Conservation (phyloP, 1,284 basidiomycete genomes). For the Irpex sp. region DNA sequence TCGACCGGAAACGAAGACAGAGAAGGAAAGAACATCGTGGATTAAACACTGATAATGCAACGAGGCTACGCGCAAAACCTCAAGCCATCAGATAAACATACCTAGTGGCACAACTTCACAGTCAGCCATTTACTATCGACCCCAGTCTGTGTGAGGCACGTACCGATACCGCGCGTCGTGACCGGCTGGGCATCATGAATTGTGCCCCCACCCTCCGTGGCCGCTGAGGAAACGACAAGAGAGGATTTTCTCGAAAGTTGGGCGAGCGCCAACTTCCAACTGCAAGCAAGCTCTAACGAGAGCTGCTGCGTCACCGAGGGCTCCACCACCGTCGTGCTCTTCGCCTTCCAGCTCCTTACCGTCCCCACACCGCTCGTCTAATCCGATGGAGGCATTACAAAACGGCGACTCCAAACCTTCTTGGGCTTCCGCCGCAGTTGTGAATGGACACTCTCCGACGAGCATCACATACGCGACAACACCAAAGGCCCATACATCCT, state of each 20-base stretch:
- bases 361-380: constrained; percentile 75
- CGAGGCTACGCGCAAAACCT: constrained; percentile 11
- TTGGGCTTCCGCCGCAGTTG: constrained; percentile 81
- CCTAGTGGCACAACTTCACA: constrained; percentile 1
- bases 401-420: constrained; percentile 75
- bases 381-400: constrained; percentile 63
- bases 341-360: constrained; percentile 67
- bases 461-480: constrained; percentile 96
- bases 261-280: constrained; percentile 67
- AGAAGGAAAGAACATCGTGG: constrained; percentile 11
- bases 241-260: constrained; percentile 80
- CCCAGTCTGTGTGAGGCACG: background rate
- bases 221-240: constrained; percentile 77
- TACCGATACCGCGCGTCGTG: background rate
- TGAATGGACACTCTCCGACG: constrained; percentile 94
- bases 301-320: constrained; percentile 75
- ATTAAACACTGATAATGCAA: constrained; percentile 13
- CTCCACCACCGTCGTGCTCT: constrained; percentile 78
- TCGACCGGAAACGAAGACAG: constrained; percentile 11
- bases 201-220: constrained; percentile 52
- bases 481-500: constrained; percentile 99
- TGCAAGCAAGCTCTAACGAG: constrained; percentile 79
- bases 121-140: background rate
- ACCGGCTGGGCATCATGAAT: constrained; percentile 10
- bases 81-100: constrained; percentile 10